Base-by-base conservation (phyloP, 345 rosid species). In the Melaleuca quinquenervia region DNA sequence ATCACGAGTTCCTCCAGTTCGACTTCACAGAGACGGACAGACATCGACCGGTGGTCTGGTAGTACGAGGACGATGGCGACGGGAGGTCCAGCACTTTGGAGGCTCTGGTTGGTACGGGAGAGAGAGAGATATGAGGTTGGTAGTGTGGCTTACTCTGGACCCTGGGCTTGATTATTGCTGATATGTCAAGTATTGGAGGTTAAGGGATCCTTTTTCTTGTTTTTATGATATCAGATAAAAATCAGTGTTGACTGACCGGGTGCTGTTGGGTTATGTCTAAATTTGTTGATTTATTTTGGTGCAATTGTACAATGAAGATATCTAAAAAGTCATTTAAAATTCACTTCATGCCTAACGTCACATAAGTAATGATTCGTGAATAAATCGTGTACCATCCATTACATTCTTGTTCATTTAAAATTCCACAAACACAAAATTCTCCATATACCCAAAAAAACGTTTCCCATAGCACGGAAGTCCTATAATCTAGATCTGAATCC, bases 341-440 rank as follows among this genome's bases (percentile, higher is more conserved):
- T 53, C 26, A 53, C 24, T 20, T 21, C 3, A 9, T 20, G 20
- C 56, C 21, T 53, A 20, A 53, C 20, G 20, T 20, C 56, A 21
- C 8, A 53, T 1, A 3, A 20, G 21, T 53, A 21, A 20, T 20
- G 10, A 53, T 53, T 21, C 26, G 3, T 20, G 24, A 53, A 53
- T 21, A 24, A 20, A 21, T 53, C 20, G 3, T 9, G 11, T 20
- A 8, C 24, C 8, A 20, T 53, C 20, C 21, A 20, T 52, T 52
- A 15, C 11, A 0, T 1, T 18, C 76, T 16, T 2, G 1, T 32
- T 64, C 11, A 29, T 15, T 0, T 9, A 64, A 1, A 32, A 64
- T 64, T 64, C 6, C 76, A 15, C 11, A 2, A 8, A 29, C 0
- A 15, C 44, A 3, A 1, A 11, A 11, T 8, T 15, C 15, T 16